Conservation (phyloP, 768 basidiomycete species). For the Tricholoma sp. region DNA sequence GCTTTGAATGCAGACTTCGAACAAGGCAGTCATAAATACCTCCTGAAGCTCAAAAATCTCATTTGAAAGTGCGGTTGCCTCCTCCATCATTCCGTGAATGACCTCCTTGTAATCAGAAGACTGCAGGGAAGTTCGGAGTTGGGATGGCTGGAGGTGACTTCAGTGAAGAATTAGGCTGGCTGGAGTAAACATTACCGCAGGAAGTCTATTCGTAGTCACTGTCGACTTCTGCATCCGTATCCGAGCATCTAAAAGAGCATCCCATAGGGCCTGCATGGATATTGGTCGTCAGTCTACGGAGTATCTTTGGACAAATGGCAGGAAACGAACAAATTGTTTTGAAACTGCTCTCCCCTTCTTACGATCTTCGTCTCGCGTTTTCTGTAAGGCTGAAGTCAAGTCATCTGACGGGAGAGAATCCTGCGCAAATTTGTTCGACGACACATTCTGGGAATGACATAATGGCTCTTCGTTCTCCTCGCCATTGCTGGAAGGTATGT, state of each 20-base stretch:
- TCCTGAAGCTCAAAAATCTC: slow-evolving; percentile 68
- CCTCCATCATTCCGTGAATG: slow-evolving; percentile 50
- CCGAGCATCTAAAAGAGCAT: slow-evolving; percentile 81
- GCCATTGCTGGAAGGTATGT: not conserved
- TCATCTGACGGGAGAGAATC: slow-evolving; percentile 30
- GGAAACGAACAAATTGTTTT: slow-evolving; percentile 67
- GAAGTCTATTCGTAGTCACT: slow-evolving; percentile 58
- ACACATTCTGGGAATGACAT: not conserved
- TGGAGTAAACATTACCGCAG: slow-evolving; percentile 40
- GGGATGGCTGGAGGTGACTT: slow-evolving; percentile 23
- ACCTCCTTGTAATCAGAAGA: slow-evolving; percentile 38
- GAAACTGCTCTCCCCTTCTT: slow-evolving; percentile 82
- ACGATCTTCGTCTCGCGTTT: slow-evolving; percentile 62
- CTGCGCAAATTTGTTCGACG: slow-evolving; percentile 3
- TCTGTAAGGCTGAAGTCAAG: slow-evolving; percentile 47
- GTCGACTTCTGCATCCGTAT: slow-evolving; percentile 87
- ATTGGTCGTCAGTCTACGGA: slow-evolving; percentile 4
- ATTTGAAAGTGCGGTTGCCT: slow-evolving; percentile 56
- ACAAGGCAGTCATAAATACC: slow-evolving; percentile 30
- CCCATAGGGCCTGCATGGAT: slow-evolving; percentile 67
- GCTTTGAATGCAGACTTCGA: not conserved
- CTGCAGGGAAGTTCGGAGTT: slow-evolving; percentile 32
- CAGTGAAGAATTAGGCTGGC: not conserved
- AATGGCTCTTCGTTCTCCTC: not conserved
- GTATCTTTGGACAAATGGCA: not conserved